Conservation (phyloP, 768 basidiomycete genomes). For the Heimioporus sp. region DNA sequence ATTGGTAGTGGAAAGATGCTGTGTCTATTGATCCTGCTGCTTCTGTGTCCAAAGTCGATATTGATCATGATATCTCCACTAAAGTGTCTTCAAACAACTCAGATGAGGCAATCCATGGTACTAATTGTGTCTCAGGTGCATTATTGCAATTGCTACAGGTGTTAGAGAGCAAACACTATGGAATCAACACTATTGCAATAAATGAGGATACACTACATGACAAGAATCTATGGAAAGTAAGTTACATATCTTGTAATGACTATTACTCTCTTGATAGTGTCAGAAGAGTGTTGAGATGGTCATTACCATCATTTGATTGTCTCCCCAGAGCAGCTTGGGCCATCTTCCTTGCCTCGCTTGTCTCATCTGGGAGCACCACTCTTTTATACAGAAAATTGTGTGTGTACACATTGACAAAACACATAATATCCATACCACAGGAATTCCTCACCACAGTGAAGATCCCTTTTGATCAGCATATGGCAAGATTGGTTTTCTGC, state of each 20-base stretch:
- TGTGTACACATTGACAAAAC: constrained; percentile 1
- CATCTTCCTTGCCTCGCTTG: background rate
- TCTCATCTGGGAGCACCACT: background rate
- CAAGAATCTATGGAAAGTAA: no score
- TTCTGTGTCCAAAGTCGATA: background rate
- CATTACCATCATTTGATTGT: constrained; percentile 3
- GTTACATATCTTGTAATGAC: no score
- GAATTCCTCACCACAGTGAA: background rate
- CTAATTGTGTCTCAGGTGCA: no score
- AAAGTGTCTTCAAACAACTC: background rate
- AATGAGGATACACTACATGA: no score
- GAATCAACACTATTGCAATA: background rate
- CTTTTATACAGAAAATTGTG: background rate
- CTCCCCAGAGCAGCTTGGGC: constrained; percentile 5
- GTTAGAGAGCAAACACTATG: background rate
- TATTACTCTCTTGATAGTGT: no score
- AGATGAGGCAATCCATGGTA: no score
- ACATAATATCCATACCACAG: constrained; percentile 5
- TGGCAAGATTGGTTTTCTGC: background rate
- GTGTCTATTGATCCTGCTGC: background rate
- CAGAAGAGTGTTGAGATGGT: no score
- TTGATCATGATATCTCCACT: background rate
- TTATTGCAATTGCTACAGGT: no score
- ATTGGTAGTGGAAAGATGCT: constrained; percentile 1
- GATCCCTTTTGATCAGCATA: constrained; percentile 3